These are phyloP conservation scores for Talaromyces sp. DNA, from an alignment of 2,329 filamentous ascomycete species.

Conservation along the genomic window DNA sequence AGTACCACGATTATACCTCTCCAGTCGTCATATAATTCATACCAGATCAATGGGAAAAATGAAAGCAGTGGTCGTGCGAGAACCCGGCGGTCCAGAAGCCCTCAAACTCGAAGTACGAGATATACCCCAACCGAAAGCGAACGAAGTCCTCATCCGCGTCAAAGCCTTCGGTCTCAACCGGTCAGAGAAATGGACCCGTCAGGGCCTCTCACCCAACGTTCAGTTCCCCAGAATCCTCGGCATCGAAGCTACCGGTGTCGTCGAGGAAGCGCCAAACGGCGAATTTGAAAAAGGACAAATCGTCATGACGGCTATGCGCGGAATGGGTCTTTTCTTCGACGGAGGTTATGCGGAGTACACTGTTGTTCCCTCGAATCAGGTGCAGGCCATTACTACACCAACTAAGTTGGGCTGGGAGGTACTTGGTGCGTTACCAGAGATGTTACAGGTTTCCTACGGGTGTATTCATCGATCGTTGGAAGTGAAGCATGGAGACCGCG, in stretches of 20 bases:
- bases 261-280: constrained; percentile 33
- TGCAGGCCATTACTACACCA: constrained; percentile 30
- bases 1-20: background rate
- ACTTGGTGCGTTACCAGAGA: constrained; percentile 49
- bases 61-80: background rate
- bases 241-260: constrained; percentile 46
- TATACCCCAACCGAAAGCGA: background rate
- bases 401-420: constrained; percentile 40
- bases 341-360: constrained; percentile 51
- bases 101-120: background rate
- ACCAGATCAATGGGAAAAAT: background rate
- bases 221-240: constrained; percentile 45
- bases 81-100: background rate
- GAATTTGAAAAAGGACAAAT: constrained; percentile 38
- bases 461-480: constrained; percentile 38
- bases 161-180: constrained; percentile 47
- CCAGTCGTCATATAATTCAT: background rate
- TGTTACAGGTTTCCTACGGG: constrained; percentile 51
- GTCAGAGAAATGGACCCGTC: constrained; percentile 46
- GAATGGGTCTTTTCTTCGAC: constrained; percentile 46
- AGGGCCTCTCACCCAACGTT: constrained; percentile 41
- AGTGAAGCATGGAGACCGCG: constrained; percentile 37
- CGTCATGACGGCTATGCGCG: constrained; percentile 49
- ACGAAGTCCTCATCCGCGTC: constrained; percentile 41
- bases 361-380: constrained; percentile 40